These are phyloP conservation scores for Phytophthora sansomeana DNA, from an alignment of 352 stramenopile genomes.

Conservation along the genomic window DNA sequence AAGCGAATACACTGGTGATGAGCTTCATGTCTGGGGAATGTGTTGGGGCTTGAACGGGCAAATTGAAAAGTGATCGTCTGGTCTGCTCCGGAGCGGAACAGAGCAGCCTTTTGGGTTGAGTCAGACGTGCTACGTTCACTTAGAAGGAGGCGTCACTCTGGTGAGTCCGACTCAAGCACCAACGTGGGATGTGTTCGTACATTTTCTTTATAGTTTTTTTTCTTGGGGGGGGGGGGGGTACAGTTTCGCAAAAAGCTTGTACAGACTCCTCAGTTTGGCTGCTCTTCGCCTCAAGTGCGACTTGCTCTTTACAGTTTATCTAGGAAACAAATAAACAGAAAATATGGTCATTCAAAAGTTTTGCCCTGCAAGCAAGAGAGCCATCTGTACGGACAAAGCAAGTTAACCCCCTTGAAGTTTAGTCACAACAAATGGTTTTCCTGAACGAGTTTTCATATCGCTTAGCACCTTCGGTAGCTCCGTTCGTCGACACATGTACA, in stretches of 20 bases:
- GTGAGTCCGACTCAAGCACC: not conserved
- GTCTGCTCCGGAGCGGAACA: too few species aligned
- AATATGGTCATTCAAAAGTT: too few species aligned
- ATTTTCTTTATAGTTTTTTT: too few species aligned
- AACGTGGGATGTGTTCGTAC: not conserved
- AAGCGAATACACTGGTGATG: constrained; percentile 10
- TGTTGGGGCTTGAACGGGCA: constrained; percentile 6
- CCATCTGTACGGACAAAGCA: not conserved
- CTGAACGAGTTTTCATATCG: not conserved
- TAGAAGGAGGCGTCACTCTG: not conserved
- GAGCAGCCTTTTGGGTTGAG: not conserved
- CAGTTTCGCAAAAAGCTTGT: too few species aligned
- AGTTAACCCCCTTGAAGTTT: not conserved
- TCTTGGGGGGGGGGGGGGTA: too few species aligned
- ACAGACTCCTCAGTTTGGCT: too few species aligned
- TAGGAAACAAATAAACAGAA: too few species aligned
- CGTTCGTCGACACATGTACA: too few species aligned
- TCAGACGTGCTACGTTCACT: not conserved
- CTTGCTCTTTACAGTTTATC: too few species aligned
- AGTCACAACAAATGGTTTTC: not conserved
- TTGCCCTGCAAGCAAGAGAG: too few species aligned
- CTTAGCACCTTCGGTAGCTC: too few species aligned
- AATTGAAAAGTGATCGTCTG: constrained; percentile 20
- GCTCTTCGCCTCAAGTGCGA: not conserved
- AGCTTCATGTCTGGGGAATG: constrained; percentile 38